phyloP scores from a whole-genome alignment of 345 rosid genomes.

The Eucalyptus urophylla region DNA sequence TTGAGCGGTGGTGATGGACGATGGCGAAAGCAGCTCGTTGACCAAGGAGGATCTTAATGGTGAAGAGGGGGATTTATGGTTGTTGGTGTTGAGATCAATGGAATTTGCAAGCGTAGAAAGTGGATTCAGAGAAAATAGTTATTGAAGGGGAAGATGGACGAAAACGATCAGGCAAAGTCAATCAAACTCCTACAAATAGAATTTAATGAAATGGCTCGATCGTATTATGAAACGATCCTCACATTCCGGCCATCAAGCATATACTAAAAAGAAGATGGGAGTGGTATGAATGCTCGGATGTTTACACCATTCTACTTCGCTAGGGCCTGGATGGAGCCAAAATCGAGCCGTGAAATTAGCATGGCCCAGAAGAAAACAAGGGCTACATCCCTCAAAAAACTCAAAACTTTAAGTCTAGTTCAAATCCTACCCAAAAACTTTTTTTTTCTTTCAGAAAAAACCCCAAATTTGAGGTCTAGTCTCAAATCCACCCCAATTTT shows the following conservation, averaged over 20 bases:
- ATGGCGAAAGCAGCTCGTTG: neutral
- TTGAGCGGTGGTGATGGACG: neutral
- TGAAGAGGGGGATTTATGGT: neutral
- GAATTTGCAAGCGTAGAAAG: neutral
- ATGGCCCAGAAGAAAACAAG: neutral
- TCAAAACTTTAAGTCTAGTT: too few species aligned
- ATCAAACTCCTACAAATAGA: neutral
- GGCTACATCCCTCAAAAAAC: too few species aligned
- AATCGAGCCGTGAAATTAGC: neutral
- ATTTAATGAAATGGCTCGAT: neutral
- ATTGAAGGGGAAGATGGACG: neutral
- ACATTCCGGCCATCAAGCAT: neutral
- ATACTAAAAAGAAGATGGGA: neutral
- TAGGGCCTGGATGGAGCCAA: neutral
- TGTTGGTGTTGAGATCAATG: neutral
- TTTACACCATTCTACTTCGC: neutral
- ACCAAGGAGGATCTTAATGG: neutral
- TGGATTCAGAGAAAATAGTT: neutral
- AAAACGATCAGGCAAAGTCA: neutral
- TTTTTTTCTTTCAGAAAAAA: rapidly evolving
- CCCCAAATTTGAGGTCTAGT: too few species aligned
- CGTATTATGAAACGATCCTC: neutral
- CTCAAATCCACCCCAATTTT: too few species aligned
- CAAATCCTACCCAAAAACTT: too few species aligned
- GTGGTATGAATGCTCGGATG: neutral